These are phyloP conservation scores for Aspergillus pseudotamarii DNA, from an alignment of 2,329 filamentous ascomycete species.

Conservation along the genomic window DNA sequence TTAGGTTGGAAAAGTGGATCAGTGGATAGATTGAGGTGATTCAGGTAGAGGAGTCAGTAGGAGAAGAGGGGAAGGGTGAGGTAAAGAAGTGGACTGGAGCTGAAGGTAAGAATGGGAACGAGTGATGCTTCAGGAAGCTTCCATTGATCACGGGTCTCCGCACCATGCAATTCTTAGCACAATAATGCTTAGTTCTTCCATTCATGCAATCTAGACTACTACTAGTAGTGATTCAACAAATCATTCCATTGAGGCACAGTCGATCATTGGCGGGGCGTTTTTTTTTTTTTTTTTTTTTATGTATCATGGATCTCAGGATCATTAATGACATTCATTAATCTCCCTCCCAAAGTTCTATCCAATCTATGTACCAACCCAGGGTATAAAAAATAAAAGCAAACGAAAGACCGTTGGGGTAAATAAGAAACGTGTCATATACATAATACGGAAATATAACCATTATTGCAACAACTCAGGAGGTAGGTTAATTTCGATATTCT, in stretches of 20 bases:
- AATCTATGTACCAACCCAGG: background rate
- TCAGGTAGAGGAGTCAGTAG: background rate
- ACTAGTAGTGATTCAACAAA: background rate
- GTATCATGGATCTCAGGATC: background rate
- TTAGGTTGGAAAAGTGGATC: conserved; percentile 1
- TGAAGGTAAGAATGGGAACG: conserved; percentile 11
- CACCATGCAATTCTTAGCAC: conserved; percentile 3
- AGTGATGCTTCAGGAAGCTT: conserved; percentile 44
- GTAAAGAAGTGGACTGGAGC: conserved; percentile 5
- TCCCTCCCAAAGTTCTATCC: background rate
- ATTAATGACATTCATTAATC: background rate
- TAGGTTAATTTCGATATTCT: conserved; percentile 28
- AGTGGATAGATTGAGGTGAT: background rate
- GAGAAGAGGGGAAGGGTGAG: conserved; percentile 10
- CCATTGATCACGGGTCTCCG: conserved; percentile 28
- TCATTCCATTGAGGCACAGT: background rate
- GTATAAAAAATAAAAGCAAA: background rate
- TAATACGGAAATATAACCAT: background rate
- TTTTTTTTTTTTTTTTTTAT: background rate
- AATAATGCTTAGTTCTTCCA: background rate
- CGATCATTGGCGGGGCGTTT: background rate
- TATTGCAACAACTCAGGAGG: conserved; percentile 30
- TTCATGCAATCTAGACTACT: background rate
- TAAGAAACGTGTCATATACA: background rate
- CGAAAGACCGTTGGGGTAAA: background rate